Base-by-base conservation (phyloP, 768 basidiomycete species). In the Kwoniella heveanensis region DNA sequence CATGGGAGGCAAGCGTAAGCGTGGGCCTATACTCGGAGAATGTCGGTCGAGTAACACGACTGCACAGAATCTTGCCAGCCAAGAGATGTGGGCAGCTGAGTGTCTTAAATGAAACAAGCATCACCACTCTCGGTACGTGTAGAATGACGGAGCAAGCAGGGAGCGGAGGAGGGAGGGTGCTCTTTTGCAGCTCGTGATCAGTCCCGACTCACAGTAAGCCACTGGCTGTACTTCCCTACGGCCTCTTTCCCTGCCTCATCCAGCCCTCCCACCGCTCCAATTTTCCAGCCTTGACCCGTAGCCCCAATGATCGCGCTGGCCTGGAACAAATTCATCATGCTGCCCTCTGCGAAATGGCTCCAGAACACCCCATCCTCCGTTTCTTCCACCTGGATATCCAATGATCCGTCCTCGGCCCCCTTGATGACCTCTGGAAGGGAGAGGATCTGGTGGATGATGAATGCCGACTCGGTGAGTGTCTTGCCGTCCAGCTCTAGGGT, bases 311-410 rank as follows among this genome's bases (percentile, higher is more conserved):
- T 59, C 3, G 65, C 60, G 9, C 67, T 49, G 47, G 71, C 72
- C 52, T 77, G 74, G 29, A 79, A 56, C 44, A 69, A 57, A 21
- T 67, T 63, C 73, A 78, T 74, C 48, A 73, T 54, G 36, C 64
- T 69, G 3, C 73, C 78, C 55, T 79, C 78, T 24, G 70, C 48
- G 46, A 69, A 78, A 57, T 75, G 71, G 13, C 60, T 50, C 69
- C 70, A 79, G 65, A 70, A 79, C 17, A 60, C 51, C 13, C 52
- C 64, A 53, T 71, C 60, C 15, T 71, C 53, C 5, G 66, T 65
- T 5, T 48, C 22, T 37, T 68, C 67, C 9, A 67, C 62, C 6
- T 54, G 21, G 22, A 51, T 51, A 22, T 66, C 60, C 24, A 56
- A 6, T 19, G 37, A 25, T 15, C 46, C 50, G 3, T 56, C 39